Evolutionary conservation across 148 eudicot genomes (phyloP).

Genomic region (Nyssa sinensis): DNA sequence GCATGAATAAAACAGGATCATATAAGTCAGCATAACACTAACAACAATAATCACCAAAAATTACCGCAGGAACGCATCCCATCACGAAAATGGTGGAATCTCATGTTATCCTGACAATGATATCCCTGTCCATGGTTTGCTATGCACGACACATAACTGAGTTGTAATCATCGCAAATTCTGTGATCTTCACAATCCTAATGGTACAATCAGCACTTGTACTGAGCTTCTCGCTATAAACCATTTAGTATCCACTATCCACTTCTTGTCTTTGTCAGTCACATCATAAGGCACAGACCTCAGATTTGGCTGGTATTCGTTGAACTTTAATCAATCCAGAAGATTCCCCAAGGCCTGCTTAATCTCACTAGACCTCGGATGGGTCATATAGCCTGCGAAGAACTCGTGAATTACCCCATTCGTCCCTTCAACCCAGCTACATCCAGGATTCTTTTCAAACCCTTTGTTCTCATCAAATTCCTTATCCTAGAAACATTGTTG

Average conservation of each 20-base stretch:
- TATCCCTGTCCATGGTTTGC: constrained; percentile 42
- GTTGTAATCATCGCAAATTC: constrained; percentile 74
- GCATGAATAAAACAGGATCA: neutral
- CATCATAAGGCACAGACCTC: constrained; percentile 46
- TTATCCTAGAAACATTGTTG: constrained; percentile 41
- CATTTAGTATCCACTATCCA: constrained; percentile 42
- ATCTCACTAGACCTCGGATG: constrained; percentile 45
- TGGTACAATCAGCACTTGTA: constrained; percentile 28
- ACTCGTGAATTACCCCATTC: constrained; percentile 48
- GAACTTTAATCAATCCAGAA: constrained; percentile 28
- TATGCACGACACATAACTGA: constrained; percentile 60
- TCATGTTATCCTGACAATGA: constrained; percentile 56
- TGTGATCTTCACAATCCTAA: constrained; percentile 61
- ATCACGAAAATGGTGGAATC: constrained; percentile 60
- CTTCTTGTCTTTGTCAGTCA: constrained; percentile 51
- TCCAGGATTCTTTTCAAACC: constrained; percentile 54
- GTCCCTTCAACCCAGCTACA: constrained; percentile 60
- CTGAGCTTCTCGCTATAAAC: constrained; percentile 58
- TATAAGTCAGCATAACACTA: neutral
- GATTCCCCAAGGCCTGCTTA: constrained; percentile 31
- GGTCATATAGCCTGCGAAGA: constrained; percentile 54
- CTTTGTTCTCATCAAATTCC: constrained; percentile 35
- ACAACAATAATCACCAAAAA: constrained; percentile 42
- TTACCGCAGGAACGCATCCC: constrained; percentile 61
- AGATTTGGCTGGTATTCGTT: constrained; percentile 39